A percentile compares a stretch with the other conserved stretches of the same genome.
phyloP scores from a whole-genome alignment of 2,329 filamentous ascomycete genomes.

The Fusarium sp. region DNA sequence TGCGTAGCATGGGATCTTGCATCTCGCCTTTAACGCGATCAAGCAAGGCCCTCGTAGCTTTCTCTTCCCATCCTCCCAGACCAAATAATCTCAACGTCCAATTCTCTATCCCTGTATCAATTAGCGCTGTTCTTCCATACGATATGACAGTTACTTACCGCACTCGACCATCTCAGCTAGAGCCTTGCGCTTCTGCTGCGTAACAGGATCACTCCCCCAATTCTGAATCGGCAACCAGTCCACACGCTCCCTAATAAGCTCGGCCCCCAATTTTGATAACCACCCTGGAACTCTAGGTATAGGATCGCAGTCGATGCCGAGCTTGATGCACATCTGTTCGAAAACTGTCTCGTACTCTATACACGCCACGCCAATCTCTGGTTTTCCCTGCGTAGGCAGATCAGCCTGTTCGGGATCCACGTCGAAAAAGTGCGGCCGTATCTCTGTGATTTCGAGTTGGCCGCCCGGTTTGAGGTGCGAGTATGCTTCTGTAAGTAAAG shows the following conservation, averaged over 20 bases:
- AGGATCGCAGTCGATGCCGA: slow-evolving; percentile 56
- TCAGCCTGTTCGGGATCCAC: slow-evolving; percentile 48
- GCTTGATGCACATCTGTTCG: slow-evolving; percentile 42
- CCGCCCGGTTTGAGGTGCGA: slow-evolving; percentile 58
- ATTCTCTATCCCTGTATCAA: slow-evolving; percentile 45
- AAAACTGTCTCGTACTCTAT: slow-evolving; percentile 52
- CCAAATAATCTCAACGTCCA: slow-evolving; percentile 51
- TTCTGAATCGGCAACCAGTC: slow-evolving; percentile 57
- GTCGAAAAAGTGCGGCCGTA: slow-evolving; percentile 55
- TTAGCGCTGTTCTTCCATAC: not conserved
- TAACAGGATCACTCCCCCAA: slow-evolving; percentile 56
- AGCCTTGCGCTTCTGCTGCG: slow-evolving; percentile 52
- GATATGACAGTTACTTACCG: slow-evolving; percentile 44
- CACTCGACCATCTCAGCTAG: slow-evolving; percentile 53
- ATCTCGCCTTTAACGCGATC: slow-evolving; percentile 49
- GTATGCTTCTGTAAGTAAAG: slow-evolving; percentile 52
- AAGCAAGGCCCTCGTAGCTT: slow-evolving; percentile 48
- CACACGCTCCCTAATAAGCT: slow-evolving; percentile 53
- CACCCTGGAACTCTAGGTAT: slow-evolving; percentile 51
- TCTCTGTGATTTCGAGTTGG: slow-evolving; percentile 58
- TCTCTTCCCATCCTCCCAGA: slow-evolving; percentile 49
- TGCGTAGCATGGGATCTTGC: slow-evolving; percentile 46
- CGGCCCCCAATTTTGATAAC: slow-evolving; percentile 55
- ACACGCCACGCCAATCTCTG: slow-evolving; percentile 46
- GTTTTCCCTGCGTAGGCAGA: slow-evolving; percentile 20